Evolutionary conservation across 768 basidiomycete genomes (phyloP), one percentile per base, ranked within the genome.

Genomic region (Suillus spraguei): DNA sequence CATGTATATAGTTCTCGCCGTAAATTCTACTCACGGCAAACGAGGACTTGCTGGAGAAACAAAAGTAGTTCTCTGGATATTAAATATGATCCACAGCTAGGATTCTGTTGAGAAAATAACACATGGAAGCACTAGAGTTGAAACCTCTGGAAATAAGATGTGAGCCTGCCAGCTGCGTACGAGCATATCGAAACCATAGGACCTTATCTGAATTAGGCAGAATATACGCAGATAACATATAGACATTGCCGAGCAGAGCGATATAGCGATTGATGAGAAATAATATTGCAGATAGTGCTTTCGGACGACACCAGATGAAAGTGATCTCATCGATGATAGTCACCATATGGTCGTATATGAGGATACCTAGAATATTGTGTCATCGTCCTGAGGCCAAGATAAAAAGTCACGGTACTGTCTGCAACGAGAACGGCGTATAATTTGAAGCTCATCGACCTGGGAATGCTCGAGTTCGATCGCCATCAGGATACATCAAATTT

Each of bases 251-350:
- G 49, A 82, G 69, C 59, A 83, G 75, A 4, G 81, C 76, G 36
- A 82, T 66, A 60, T 87, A 87, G 6, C 85, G 81, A 64, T 84
- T 83, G 36, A 81, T 52, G 60, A 82, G 79, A 70, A 86, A 86
- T 67, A 80, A 76, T 33, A 77, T 76, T 3, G 81, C 74, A 63
- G 81, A 79, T 14, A 65, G 58, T 2, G 71, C 74, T 60, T 78
- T 79, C 0, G 77, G 77, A 52, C 76, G 73, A 60, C 70, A 71
- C 85, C 85, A 86, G 4, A 86, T 67, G 60, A 77, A 76, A n/a
- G 74, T 67, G 38, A 83, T 68, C 66, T 85, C 84, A 24, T 69
- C 68, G 32, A 65, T 63, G 39, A 76, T 65, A 1, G 76, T 77
- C 54, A 72, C 58, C 46, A 70, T 6, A 60, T 69, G 69, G 69